These are phyloP conservation scores for Yarrowia sp. DNA, from an alignment of 805 yeast genomes.

Conservation along the genomic window DNA sequence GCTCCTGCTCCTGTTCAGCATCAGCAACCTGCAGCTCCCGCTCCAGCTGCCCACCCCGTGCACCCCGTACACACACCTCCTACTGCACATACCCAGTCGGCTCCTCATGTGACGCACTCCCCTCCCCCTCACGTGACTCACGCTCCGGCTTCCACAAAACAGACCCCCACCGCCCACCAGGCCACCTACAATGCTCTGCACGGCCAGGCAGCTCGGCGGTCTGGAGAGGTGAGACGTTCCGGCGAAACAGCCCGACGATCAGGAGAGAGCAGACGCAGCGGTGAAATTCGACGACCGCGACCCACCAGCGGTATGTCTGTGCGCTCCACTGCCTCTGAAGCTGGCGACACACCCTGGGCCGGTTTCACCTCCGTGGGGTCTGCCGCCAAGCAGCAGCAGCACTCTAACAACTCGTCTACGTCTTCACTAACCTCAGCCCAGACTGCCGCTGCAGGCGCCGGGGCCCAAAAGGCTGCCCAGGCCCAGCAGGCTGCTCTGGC, in stretches of 20 bases:
- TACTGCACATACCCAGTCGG: not conserved
- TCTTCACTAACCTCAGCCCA: conserved; percentile 20
- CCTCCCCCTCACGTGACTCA: conserved; percentile 11
- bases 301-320: conserved; percentile 9
- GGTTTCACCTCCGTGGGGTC: conserved; percentile 9
- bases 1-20: not conserved
- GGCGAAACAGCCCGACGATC: conserved; percentile 10
- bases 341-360: conserved; percentile 12
- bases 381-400: conserved; percentile 14
- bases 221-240: conserved; percentile 12
- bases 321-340: conserved; percentile 1
- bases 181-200: conserved; percentile 22
- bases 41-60: not conserved
- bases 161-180: conserved; percentile 17
- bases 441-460: conserved; percentile 5
- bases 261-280: conserved; percentile 2
- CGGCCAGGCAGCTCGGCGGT: conserved; percentile 11
- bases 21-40: not conserved
- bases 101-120: not conserved
- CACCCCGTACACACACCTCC: conserved; percentile 1
- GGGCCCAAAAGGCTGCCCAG: conserved; percentile 15
- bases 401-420: conserved; percentile 17
- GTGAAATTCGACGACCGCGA: conserved; percentile 1
- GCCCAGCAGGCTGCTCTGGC: conserved; percentile 15
- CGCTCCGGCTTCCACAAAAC: not conserved